Conservation (phyloP, 805 yeast species). For the Candida namnaoensis region DNA sequence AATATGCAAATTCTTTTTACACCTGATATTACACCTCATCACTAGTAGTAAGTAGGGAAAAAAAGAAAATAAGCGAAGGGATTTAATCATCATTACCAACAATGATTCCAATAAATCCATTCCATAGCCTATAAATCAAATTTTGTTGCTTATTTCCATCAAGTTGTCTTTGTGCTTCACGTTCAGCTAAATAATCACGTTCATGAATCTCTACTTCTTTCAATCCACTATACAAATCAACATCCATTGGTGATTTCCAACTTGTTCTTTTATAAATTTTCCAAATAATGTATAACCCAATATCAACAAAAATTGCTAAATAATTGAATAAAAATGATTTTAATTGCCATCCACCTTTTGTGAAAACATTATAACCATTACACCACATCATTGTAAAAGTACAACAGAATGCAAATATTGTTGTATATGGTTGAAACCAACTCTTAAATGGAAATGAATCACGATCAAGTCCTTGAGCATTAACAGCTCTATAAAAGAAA, state of each 20-base stretch:
- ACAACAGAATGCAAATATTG: conserved; percentile 37
- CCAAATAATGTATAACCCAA: conserved; percentile 41
- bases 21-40: no score
- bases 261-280: conserved; percentile 42
- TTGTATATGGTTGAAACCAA: conserved; percentile 53
- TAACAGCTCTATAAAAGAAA: conserved; percentile 52
- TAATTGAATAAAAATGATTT: conserved; percentile 61
- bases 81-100: conserved; percentile 13
- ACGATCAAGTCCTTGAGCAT: conserved; percentile 42
- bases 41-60: no score
- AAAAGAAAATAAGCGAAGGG: no score
- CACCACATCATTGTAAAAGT: conserved; percentile 44
- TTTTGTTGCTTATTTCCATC: conserved; percentile 16
- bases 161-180: conserved; percentile 13
- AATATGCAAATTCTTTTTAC: no score
- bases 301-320: conserved; percentile 55
- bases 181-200: conserved; percentile 7
- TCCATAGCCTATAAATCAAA: conserved; percentile 7
- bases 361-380: conserved; percentile 64
- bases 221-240: conserved; percentile 46
- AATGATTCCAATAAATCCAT: conserved; percentile 7
- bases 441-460: conserved; percentile 38
- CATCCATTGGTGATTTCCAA: conserved; percentile 34
- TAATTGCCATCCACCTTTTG: conserved; percentile 56
- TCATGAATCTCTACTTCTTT: conserved; percentile 57